Conservation (phyloP, 2,329 filamentous ascomycete genomes). For the Tetracladium maxilliforme region DNA sequence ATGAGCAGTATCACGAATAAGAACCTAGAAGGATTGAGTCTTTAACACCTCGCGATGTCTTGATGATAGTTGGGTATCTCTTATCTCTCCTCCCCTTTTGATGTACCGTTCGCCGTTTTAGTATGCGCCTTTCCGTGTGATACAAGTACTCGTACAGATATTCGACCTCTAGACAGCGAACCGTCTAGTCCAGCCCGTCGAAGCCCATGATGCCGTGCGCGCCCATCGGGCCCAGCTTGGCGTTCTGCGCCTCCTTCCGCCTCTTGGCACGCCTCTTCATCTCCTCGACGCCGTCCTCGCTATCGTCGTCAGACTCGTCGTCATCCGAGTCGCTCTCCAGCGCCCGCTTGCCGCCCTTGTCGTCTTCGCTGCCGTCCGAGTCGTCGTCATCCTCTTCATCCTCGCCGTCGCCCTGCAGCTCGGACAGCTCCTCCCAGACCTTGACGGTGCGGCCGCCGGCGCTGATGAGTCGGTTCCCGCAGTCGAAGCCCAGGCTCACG, state of each 20-base stretch:
- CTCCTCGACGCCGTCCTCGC: conserved; percentile 27
- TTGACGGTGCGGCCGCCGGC: conserved; percentile 79
- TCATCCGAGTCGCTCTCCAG: conserved; percentile 25
- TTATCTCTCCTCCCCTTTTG: too few relatives aligned
- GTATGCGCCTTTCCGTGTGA: too few relatives aligned
- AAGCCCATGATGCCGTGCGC: conserved; percentile 36
- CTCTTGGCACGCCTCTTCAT: conserved; percentile 26
- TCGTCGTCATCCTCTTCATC: conserved; percentile 33
- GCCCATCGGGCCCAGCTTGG: conserved; percentile 31
- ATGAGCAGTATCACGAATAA: too few relatives aligned
- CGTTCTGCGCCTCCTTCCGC: conserved; percentile 18
- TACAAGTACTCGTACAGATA: too few relatives aligned
- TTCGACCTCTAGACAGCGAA: too few relatives aligned
- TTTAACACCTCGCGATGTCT: too few relatives aligned
- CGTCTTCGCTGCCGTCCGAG: conserved; percentile 29
- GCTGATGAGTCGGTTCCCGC: conserved; percentile 73
- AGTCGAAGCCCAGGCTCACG: conserved; percentile 69
- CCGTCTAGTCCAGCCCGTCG: conserved; percentile 30
- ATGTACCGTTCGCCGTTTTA: too few relatives aligned
- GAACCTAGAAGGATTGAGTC: too few relatives aligned
- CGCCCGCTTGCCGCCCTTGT: conserved; percentile 17
- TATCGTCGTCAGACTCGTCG: conserved; percentile 21
- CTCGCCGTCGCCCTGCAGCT: conserved; percentile 24
- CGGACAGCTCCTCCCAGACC: conserved; percentile 70
- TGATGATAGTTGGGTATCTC: too few relatives aligned